Evolutionary conservation across 108 stramenopile species (phyloP).

Genomic region (Thalassiosira profunda): DNA sequence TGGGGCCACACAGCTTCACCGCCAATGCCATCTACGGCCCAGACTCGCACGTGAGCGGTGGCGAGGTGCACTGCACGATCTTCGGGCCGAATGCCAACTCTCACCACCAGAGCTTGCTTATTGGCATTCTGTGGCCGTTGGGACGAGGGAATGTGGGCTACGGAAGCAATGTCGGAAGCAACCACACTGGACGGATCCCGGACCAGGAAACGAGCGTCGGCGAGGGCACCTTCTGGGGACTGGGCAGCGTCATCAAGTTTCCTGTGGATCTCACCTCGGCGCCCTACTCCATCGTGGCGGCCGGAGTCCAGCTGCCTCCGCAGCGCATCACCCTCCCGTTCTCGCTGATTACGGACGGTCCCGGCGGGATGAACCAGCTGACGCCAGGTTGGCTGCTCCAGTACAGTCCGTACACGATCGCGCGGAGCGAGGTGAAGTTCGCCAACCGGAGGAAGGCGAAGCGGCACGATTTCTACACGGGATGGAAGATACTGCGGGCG

Average conservation of each 20-base stretch:
- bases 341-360: constrained; percentile 69
- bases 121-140: constrained; percentile 91
- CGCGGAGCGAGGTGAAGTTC: constrained; percentile 87
- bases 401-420: constrained; percentile 87
- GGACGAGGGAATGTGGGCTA: constrained; percentile 97
- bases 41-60: constrained; percentile 79
- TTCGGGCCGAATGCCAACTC: constrained; percentile 91
- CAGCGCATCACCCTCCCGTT: constrained; percentile 93
- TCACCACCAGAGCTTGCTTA: constrained; percentile 92
- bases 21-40: constrained; percentile 82
- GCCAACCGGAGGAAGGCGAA: constrained; percentile 71
- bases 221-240: constrained; percentile 96
- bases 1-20: constrained; percentile 73
- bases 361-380: constrained; percentile 69
- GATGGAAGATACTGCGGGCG: constrained; percentile 79
- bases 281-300: constrained; percentile 96
- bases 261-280: constrained; percentile 84
- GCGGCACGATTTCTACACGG: constrained; percentile 76
- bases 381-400: constrained; percentile 93
- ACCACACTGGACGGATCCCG: constrained; percentile 95
- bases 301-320: constrained; percentile 87
- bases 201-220: constrained; percentile 94
- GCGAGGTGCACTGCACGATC: constrained; percentile 82
- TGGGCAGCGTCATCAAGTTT: constrained; percentile 86
- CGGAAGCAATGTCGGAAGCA: constrained; percentile 95